Percentiles rank a stretch among this genome's conserved stretches.
These are phyloP conservation scores for Penicillium sp. DNA, from an alignment of 2,329 filamentous ascomycete species.

Conservation along the genomic window DNA sequence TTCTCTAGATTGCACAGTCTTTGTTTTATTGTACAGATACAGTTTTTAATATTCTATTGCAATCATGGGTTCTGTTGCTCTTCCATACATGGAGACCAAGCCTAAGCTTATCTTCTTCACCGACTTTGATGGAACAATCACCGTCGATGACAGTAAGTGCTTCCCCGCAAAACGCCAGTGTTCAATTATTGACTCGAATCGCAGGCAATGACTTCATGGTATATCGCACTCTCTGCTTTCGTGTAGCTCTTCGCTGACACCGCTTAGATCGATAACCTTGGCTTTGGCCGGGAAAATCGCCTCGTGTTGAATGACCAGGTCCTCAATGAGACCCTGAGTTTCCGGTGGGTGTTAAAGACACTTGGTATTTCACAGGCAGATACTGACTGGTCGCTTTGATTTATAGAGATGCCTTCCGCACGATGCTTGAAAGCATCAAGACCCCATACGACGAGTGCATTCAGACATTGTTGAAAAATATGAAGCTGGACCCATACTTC, in stretches of 20 bases:
- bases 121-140: conserved; percentile 97
- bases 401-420: conserved; percentile 71
- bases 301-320: conserved; percentile 73
- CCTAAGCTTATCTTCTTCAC: conserved; percentile 98
- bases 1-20: neutral
- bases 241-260: conserved; percentile 24
- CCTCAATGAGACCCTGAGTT: conserved; percentile 67
- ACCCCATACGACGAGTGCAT: conserved; percentile 81
- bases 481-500: conserved; percentile 86
- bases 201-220: conserved; percentile 66
- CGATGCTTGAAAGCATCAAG: conserved; percentile 87
- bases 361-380: neutral
- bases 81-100: conserved; percentile 52
- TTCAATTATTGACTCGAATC: conserved; percentile 13
- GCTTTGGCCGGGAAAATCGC: conserved; percentile 72
- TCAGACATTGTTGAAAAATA: conserved; percentile 72
- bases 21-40: neutral
- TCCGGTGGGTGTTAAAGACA: conserved; percentile 55
- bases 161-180: neutral
- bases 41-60: neutral
- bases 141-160: conserved; percentile 63
- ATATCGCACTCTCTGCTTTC: conserved; percentile 15
- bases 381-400: conserved; percentile 4
- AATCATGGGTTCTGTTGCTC: conserved; percentile 32
- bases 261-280: conserved; percentile 82